Evolutionary conservation across 768 basidiomycete species (phyloP), one percentile per base, ranked within the genome.

Genomic region (Rhizopogon roseolus): DNA sequence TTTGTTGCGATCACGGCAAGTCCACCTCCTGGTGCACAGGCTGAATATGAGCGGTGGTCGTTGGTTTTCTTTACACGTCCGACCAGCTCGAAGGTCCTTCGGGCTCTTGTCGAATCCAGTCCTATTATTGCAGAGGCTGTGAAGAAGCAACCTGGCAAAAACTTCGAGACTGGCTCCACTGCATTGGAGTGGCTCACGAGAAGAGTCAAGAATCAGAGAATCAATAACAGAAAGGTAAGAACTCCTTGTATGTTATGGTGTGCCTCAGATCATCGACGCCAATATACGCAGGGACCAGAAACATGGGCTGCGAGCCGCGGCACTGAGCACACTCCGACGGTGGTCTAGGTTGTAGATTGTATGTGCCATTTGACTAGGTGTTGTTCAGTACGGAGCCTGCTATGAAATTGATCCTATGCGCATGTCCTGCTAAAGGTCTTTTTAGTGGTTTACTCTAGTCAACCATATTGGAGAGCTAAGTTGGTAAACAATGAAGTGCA

Each of bases 41-140:
- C 69, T 1, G 63, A 71, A 6, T 64, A 73, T 29, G 79, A 79
- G 34, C 75, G 86, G 8, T 87, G 82, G 79, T 88, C 86, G 5
- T 68, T 87, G 10, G 85, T 85, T 0, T 88, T 79, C 67, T 87
- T 88, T 68, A 81, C 78, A 0, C 74, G 87, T 19, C 85, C 85
- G 0, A 80, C 78, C 6, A 76, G 85, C 62, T 72, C 73, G 2
- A 69, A 76, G 37, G 54, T 74, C 1, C 76, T 87, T 7, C 75
- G 73, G 7, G 77, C 85, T 2, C 67, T 86, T 5, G 66, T 72
- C 0, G 75, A 81, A 28, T 72, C 79, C 6, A 86, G 84, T 53
- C 58, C 71, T 0, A 52, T 78, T 2, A 77, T 87, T 14, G 77
- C 80, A 0, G 72, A 76, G 2, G 71, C 76, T 5, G 69, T 69